These are phyloP conservation scores for Lecanosticta acicola DNA, from an alignment of 2,329 filamentous ascomycete species.

Conservation along the genomic window DNA sequence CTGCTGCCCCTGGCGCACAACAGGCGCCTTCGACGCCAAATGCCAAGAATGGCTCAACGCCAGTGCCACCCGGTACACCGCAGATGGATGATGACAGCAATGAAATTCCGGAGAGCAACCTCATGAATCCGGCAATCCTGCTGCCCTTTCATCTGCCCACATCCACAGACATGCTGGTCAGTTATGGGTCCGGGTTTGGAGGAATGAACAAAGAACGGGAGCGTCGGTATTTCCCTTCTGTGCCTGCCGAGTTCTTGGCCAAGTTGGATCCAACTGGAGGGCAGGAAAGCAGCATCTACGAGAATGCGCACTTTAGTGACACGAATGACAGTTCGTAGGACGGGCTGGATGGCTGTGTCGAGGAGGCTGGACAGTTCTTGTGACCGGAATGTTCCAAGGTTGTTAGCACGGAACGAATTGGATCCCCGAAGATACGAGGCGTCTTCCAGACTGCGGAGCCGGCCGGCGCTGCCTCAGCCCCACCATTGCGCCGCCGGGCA, in stretches of 20 bases:
- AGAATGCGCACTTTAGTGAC: conserved; percentile 21
- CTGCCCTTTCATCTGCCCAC: conserved; percentile 93
- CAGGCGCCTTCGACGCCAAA: conserved; percentile 14
- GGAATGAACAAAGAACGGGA: conserved; percentile 87
- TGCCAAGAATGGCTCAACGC: conserved; percentile 17
- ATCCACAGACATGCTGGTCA: conserved; percentile 94
- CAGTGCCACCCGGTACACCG: conserved; percentile 22
- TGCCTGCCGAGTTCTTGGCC: conserved; percentile 86
- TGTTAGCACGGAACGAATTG: not conserved
- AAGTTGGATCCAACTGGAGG: conserved; percentile 64
- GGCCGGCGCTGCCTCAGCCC: not conserved
- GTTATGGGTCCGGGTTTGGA: conserved; percentile 89
- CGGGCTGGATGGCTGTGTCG: too few relatives aligned
- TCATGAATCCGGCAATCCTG: conserved; percentile 85
- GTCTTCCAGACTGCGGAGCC: conserved; percentile 4
- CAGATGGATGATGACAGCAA: conserved; percentile 53
- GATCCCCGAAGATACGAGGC: not conserved
- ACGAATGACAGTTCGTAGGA: conserved; percentile 6
- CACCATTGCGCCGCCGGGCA: not conserved
- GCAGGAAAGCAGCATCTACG: conserved; percentile 32
- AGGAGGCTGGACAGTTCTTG: too few relatives aligned
- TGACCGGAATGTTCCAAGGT: not conserved
- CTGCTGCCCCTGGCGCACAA: conserved; percentile 8
- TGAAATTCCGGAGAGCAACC: conserved; percentile 65
- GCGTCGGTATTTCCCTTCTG: conserved; percentile 90